These are phyloP conservation scores for Barnettozyma sp. DNA, from an alignment of 805 yeast species.

Conservation along the genomic window DNA sequence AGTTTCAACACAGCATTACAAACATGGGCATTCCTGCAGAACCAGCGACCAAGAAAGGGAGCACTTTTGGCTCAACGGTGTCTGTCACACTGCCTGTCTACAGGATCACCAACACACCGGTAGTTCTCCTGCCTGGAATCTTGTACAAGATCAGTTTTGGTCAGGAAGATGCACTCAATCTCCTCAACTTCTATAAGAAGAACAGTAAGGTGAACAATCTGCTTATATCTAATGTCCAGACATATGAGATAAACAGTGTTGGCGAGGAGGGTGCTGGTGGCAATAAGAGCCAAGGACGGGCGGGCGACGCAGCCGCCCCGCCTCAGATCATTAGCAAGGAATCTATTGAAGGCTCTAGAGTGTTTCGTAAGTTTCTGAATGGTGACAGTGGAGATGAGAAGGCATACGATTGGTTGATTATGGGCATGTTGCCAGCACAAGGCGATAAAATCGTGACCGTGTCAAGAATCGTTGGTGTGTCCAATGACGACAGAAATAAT, in stretches of 20 bases:
- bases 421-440: conserved; percentile 20
- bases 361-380: conserved; percentile 18
- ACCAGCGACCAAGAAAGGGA: background rate
- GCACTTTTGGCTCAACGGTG: background rate
- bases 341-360: conserved; percentile 16
- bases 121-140: conserved; percentile 55
- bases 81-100: conserved; percentile 18
- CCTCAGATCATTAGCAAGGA: conserved; percentile 7
- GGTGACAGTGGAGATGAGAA: conserved; percentile 17
- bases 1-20: too few relatives aligned
- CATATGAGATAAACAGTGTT: background rate
- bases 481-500: conserved; percentile 32
- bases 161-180: conserved; percentile 38
- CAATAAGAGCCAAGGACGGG: too few relatives aligned
- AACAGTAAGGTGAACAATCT: conserved; percentile 19
- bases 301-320: conserved; percentile 1
- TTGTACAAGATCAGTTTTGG: conserved; percentile 51
- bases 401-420: conserved; percentile 23
- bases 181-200: conserved; percentile 36
- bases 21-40: background rate
- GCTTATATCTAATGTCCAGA: conserved; percentile 15
- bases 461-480: conserved; percentile 39
- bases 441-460: conserved; percentile 32
- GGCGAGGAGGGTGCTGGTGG: conserved; percentile 1
- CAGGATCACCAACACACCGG: conserved; percentile 16